phyloP scores from a whole-genome alignment of 179 eudicot genomes.

The Silene vulgaris region DNA sequence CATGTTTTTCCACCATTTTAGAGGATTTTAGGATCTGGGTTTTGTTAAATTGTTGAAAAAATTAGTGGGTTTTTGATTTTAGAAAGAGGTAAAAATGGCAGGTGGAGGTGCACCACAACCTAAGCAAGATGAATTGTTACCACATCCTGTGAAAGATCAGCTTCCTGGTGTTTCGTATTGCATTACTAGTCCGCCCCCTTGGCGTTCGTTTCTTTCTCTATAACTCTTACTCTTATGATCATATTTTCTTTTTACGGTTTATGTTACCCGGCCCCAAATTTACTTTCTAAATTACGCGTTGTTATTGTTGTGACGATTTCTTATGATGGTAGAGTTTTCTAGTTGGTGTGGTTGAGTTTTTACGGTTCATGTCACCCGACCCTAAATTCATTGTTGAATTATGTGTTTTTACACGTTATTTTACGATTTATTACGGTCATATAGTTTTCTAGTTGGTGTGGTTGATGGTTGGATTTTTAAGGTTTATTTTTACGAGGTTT shows the following conservation, averaged over 20 bases:
- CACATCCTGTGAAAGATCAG: slow-evolving; percentile 89
- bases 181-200: slow-evolving; percentile 96
- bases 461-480: too few species aligned
- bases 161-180: slow-evolving; percentile 77
- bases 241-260: neutral
- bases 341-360: too few species aligned
- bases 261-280: neutral
- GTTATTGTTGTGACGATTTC: neutral
- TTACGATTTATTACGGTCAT: too few species aligned
- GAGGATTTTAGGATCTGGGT: slow-evolving; percentile 14
- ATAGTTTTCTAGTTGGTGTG: too few species aligned
- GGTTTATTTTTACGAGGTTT: neutral
- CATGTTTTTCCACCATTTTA: neutral
- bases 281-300: neutral
- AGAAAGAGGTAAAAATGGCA: slow-evolving; percentile 26
- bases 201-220: slow-evolving; percentile 60
- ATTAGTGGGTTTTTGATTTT: neutral
- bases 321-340: too few species aligned
- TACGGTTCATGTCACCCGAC: too few species aligned
- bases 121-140: slow-evolving; percentile 66
- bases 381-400: too few species aligned
- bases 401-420: too few species aligned
- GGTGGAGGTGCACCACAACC: slow-evolving; percentile 67
- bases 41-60: slow-evolving; percentile 6
- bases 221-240: too few species aligned